Evolutionary conservation across 179 eudicot species (phyloP).

Genomic region (Drosera spatulata): DNA sequence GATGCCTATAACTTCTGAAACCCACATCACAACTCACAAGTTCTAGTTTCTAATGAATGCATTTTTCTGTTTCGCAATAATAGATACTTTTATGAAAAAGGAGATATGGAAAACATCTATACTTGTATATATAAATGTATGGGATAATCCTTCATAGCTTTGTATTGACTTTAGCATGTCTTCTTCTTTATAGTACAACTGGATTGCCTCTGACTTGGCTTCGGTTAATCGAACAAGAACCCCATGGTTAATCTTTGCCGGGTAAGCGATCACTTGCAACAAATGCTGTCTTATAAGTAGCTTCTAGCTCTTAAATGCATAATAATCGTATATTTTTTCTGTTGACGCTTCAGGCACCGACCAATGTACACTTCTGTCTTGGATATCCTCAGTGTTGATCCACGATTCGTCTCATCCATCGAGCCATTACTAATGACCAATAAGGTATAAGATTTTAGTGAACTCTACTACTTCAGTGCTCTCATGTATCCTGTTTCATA

Average conservation of each 20-base stretch:
- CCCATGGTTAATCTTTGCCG: constrained; percentile 57
- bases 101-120: too few species aligned
- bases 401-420: constrained; percentile 30
- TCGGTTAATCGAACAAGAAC: constrained; percentile 46
- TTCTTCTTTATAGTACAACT: constrained; percentile 28
- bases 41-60: too few species aligned
- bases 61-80: too few species aligned
- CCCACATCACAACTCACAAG: too few species aligned
- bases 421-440: constrained; percentile 65
- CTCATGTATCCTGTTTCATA: not conserved
- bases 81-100: too few species aligned
- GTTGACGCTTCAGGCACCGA: constrained; percentile 45
- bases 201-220: constrained; percentile 57
- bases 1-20: too few species aligned
- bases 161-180: too few species aligned
- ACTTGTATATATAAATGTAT: too few species aligned
- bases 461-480: too few species aligned
- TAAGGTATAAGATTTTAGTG: constrained; percentile 28
- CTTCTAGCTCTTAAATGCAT: not conserved
- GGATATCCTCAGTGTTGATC: constrained; percentile 28
- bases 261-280: constrained; percentile 10
- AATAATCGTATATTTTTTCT: not conserved
- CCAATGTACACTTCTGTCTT: constrained; percentile 54
- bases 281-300: not conserved
- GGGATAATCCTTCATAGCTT: too few species aligned